phyloP scores from a whole-genome alignment of 202 grass and related monocot genomes.

The Panicum hallii region DNA sequence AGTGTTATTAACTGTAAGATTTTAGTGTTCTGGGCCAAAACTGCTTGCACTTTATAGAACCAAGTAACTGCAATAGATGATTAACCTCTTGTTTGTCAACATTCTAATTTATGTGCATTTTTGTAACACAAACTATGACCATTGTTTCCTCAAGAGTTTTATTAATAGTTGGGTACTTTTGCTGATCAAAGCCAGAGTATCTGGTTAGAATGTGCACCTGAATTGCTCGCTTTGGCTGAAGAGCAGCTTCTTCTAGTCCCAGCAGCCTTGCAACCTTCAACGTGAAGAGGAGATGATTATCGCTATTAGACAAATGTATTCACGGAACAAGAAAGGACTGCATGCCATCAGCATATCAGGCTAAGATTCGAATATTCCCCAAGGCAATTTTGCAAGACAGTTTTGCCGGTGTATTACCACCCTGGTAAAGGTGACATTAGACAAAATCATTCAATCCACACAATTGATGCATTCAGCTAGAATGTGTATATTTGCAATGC shows the following conservation, averaged over 20 bases:
- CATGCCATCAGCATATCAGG: background rate
- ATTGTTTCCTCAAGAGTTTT: background rate
- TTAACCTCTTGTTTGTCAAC: background rate
- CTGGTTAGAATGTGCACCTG: slow-evolving; percentile 64
- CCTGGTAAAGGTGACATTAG: background rate
- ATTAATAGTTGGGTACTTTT: background rate
- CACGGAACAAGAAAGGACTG: background rate
- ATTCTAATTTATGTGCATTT: background rate
- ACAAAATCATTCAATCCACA: background rate
- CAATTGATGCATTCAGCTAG: background rate
- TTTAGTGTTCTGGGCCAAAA: background rate
- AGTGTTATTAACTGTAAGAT: background rate
- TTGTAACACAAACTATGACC: background rate
- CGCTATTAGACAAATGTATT: background rate
- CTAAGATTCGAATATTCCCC: background rate
- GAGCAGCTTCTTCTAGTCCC: slow-evolving; percentile 73
- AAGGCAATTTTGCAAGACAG: background rate
- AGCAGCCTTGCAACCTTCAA: slow-evolving; percentile 81
- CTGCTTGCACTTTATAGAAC: background rate
- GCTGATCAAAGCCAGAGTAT: background rate
- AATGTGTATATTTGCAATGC: background rate
- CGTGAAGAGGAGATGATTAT: background rate
- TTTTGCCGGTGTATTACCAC: background rate
- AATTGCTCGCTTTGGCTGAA: slow-evolving; percentile 88
- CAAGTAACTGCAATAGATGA: slow-evolving; percentile 3